Percentiles rank a stretch among this genome's conserved stretches.
Evolutionary conservation across 2,329 filamentous ascomycete genomes (phyloP).

Genomic region (Remersonia thermophila): DNA sequence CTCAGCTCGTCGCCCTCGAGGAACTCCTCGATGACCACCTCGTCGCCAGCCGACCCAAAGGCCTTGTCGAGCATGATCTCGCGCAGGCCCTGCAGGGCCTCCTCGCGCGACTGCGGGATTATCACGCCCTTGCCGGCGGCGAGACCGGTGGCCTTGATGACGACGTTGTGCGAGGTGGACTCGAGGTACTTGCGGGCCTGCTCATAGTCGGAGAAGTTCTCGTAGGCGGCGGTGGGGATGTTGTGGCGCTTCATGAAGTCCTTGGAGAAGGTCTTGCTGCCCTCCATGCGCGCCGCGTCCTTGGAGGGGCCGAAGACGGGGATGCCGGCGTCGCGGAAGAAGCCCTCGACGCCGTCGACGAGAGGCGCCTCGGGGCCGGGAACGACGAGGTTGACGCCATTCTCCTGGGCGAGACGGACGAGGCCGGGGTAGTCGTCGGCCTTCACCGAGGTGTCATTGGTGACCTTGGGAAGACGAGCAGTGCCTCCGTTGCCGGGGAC

Average conservation of each 20-base stretch:
- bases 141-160: conserved; percentile 88
- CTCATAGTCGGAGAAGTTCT: conserved; percentile 73
- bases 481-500: conserved; percentile 83
- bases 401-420: conserved; percentile 59
- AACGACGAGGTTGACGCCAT: conserved; percentile 69
- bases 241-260: conserved; percentile 90
- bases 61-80: conserved; percentile 84
- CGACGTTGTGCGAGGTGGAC: conserved; percentile 56
- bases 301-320: conserved; percentile 76
- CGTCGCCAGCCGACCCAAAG: conserved; percentile 75
- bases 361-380: conserved; percentile 90
- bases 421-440: conserved; percentile 68
- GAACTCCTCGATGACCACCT: conserved; percentile 93
- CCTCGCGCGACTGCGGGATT: conserved; percentile 67
- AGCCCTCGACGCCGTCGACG: conserved; percentile 76
- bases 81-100: conserved; percentile 69
- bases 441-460: conserved; percentile 57
- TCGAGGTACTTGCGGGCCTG: conserved; percentile 64
- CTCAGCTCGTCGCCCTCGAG: conserved; percentile 85
- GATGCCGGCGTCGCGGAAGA: conserved; percentile 64
- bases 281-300: conserved; percentile 80
- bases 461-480: conserved; percentile 53
- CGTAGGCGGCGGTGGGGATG: conserved; percentile 84
- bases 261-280: conserved; percentile 93
- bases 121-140: conserved; percentile 95